Conservation (phyloP, 345 rosid species). For the Rubroshorea leprosula region DNA sequence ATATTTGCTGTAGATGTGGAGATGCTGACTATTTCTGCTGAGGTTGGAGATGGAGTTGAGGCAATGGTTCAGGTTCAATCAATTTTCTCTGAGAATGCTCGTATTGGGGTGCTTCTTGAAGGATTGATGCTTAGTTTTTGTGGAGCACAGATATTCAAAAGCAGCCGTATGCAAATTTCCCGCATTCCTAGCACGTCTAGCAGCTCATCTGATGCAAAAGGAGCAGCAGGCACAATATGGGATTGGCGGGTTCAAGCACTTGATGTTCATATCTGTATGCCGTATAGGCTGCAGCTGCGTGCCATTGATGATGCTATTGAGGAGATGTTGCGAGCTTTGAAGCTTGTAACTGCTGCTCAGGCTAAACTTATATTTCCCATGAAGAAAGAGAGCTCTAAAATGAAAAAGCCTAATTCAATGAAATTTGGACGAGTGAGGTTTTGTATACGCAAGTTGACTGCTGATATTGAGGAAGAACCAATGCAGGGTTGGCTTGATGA, state of each 20-base stretch:
- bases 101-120: slow-evolving; percentile 93
- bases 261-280: slow-evolving; percentile 80
- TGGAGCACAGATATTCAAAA: slow-evolving; percentile 68
- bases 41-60: slow-evolving; percentile 90
- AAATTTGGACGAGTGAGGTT: slow-evolving; percentile 75
- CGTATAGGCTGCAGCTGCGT: slow-evolving; percentile 85
- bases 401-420: slow-evolving; percentile 58
- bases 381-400: slow-evolving; percentile 62
- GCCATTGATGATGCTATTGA: slow-evolving; percentile 95
- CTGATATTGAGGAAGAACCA: slow-evolving; percentile 97
- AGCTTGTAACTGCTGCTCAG: slow-evolving; percentile 69
- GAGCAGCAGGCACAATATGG: slow-evolving; percentile 35
- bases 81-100: slow-evolving; percentile 95
- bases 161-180: slow-evolving; percentile 93
- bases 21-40: slow-evolving; percentile 71
- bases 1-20: slow-evolving; percentile 96
- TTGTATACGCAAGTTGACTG: slow-evolving; percentile 63
- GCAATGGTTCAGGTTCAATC: slow-evolving; percentile 74
- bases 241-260: slow-evolving; percentile 97
- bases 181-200: slow-evolving; percentile 66
- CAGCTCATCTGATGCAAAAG: slow-evolving; percentile 45
- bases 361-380: slow-evolving; percentile 42
- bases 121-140: slow-evolving; percentile 66
- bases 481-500: slow-evolving; percentile 99
- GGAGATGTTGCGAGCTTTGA: slow-evolving; percentile 88